Base-by-base conservation (phyloP, 306 rosid genomes). In the Malus orientalis region DNA sequence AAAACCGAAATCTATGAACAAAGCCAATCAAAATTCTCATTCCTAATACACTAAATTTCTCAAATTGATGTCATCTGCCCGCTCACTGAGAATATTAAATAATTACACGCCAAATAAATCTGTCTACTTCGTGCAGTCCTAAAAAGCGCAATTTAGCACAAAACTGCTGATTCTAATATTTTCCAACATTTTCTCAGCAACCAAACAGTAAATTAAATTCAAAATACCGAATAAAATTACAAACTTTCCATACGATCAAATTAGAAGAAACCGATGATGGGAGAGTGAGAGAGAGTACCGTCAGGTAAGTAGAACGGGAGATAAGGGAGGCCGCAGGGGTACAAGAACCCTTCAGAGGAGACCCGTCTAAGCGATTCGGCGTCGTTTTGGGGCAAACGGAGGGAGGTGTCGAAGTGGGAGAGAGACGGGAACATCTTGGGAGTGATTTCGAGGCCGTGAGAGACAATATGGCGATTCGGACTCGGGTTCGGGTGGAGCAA, bases 321-420 rank as follows among this genome's bases (percentile, higher is more conserved):
- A 81, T 86, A 88, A 36, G 97, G 97, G 54, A 90, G 84, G 33
- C 98, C 97, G 64, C 86, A 86, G 2, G 96, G 98, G 79, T 92
- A 87, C 30, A 83, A 18, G 57, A 86, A 72, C 0, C 86, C 87
- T 64, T 80, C 83, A 19, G 67, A 74, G 71, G 76, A 67, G n/a
- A 91, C 76, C 73, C 86, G 81, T 58, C 62, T 77, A 45, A 45
- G 3, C 3, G 84, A 73, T 70, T 87, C 89, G 74, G 74, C 83
- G 72, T 95, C 91, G 79, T 81, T 88, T 80, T 88, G 89, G 38
- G 83, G 97, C 33, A 87, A 76, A 6, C 67, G 81, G 69, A 82
- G 75, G 2, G 89, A 74, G 36, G 18, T 67, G 8, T 87, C 89
- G 60, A 85, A 40, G 76, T 77, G 80, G 25, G 88, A 75, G 44